These are phyloP conservation scores for Dendrocalamus latiflorus DNA, from an alignment of 202 grass and related monocot species.

Conservation along the genomic window DNA sequence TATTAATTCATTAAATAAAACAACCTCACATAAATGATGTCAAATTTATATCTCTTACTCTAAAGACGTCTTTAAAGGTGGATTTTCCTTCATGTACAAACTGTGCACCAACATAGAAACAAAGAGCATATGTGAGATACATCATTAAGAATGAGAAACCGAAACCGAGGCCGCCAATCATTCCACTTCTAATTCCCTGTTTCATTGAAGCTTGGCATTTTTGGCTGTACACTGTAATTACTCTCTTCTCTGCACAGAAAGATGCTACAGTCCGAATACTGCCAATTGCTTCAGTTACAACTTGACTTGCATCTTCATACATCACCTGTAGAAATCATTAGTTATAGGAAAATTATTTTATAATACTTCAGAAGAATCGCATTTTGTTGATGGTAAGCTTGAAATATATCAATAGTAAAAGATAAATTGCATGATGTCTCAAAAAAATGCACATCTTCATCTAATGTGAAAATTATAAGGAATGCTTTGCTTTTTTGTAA, in stretches of 20 bases:
- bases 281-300: constrained; percentile 71
- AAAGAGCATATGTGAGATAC: constrained; percentile 74
- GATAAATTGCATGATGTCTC: not conserved
- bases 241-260: constrained; percentile 79
- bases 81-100: constrained; percentile 57
- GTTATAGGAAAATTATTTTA: not conserved
- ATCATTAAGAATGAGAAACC: constrained; percentile 58
- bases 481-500: not conserved
- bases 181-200: constrained; percentile 60
- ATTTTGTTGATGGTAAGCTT: not conserved
- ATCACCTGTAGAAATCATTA: constrained; percentile 46
- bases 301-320: constrained; percentile 90
- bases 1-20: not conserved
- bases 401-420: not conserved
- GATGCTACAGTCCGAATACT: constrained; percentile 79
- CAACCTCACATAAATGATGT: constrained; percentile 17
- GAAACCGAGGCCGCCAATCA: constrained; percentile 66
- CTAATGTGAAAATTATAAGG: not conserved
- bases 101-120: constrained; percentile 78
- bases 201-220: constrained; percentile 69
- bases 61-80: constrained; percentile 68
- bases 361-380: not conserved
- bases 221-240: constrained; percentile 46
- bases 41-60: constrained; percentile 35
- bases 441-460: not conserved